Percentiles rank a stretch among this genome's conserved stretches.
Conservation (phyloP, 768 basidiomycete genomes). For the Daedalea quercina region DNA sequence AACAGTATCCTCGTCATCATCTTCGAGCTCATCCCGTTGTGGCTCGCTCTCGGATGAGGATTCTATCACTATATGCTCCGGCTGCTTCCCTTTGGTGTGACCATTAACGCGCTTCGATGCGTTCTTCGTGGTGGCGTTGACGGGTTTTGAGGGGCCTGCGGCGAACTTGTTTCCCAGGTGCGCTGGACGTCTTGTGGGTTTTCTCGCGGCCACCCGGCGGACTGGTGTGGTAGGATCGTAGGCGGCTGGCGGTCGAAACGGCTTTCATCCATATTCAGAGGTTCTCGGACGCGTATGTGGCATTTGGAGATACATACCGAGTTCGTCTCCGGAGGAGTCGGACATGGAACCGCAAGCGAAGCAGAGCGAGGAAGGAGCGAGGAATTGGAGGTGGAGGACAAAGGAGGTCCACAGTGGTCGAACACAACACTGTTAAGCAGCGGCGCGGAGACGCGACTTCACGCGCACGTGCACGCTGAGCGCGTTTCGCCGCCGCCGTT, state of each 20-base stretch:
- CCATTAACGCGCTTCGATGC: constrained; percentile 4
- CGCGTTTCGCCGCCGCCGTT: background rate
- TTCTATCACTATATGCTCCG: constrained; percentile 1
- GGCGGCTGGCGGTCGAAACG: constrained; percentile 10
- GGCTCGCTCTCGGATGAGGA: constrained; percentile 3
- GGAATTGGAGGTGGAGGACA: background rate
- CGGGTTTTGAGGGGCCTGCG: constrained; percentile 18
- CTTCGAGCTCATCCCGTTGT: background rate
- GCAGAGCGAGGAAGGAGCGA: background rate
- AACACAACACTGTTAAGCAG: too few relatives aligned
- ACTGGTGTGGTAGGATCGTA: constrained; percentile 26
- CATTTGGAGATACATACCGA: constrained; percentile 12
- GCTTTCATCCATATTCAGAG: constrained; percentile 8
- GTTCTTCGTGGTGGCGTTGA: constrained; percentile 9
- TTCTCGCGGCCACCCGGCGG: constrained; percentile 14
- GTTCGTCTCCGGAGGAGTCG: constrained; percentile 18
- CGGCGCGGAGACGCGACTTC: background rate
- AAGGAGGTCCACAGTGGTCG: background rate
- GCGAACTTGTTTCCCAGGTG: constrained; percentile 14
- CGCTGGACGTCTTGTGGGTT: constrained; percentile 9
- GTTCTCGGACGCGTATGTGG: background rate
- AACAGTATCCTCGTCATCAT: constrained; percentile 7
- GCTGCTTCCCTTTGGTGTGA: background rate
- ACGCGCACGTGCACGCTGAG: background rate
- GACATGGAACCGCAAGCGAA: constrained; percentile 9